Conservation (phyloP, 2,329 filamentous ascomycete species). For the Ophiostoma sp. region DNA sequence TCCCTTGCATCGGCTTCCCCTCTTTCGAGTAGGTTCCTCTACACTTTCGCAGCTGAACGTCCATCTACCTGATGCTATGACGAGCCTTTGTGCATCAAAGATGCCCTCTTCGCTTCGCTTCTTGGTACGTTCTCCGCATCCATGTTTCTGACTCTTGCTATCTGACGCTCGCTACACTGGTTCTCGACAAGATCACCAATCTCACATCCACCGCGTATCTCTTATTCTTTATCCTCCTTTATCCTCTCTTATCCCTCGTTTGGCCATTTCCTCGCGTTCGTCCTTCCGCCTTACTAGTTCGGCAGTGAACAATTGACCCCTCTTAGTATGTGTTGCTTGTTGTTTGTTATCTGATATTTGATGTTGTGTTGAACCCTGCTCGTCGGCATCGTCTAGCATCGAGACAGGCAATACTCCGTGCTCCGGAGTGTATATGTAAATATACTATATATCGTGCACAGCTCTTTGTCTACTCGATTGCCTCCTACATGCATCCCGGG, state of each 20-base stretch:
- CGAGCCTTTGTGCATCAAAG: neutral
- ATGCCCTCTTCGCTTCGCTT: neutral
- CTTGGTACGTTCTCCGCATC: neutral
- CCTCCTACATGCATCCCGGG: neutral
- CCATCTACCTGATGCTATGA: neutral
- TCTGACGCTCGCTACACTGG: neutral
- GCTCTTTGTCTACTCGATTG: neutral
- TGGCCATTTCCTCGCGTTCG: neutral
- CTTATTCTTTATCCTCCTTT: neutral
- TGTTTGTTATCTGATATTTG: neutral
- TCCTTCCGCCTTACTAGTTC: neutral
- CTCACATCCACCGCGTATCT: neutral
- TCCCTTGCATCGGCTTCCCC: neutral
- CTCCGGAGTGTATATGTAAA: neutral
- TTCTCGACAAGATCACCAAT: conserved; percentile 4
- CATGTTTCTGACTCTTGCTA: neutral
- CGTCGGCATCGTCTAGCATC: conserved; percentile 1
- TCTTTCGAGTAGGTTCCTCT: neutral
- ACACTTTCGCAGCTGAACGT: neutral
- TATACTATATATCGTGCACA: too few species aligned
- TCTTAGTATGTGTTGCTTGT: neutral
- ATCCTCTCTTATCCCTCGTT: neutral
- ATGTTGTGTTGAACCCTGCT: neutral
- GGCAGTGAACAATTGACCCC: neutral
- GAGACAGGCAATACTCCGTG: conserved; percentile 7